A percentile compares a stretch with the other conserved stretches of the same genome.
These are phyloP conservation scores for Hymenoscyphus occultus DNA, from an alignment of 2,329 filamentous ascomycete species.

Conservation along the genomic window DNA sequence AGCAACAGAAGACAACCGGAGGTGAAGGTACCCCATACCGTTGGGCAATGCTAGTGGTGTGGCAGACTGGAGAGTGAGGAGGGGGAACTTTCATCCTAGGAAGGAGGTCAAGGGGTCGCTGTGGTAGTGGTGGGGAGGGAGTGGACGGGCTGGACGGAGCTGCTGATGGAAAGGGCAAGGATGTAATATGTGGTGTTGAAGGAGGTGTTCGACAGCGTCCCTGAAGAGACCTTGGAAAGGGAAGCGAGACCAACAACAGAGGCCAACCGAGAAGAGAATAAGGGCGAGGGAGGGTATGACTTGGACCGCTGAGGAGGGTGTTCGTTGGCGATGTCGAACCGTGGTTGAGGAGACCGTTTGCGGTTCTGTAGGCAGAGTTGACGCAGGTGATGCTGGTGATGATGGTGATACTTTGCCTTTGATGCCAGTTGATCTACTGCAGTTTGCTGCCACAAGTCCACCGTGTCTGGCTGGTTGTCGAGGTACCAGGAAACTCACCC, in stretches of 20 bases:
- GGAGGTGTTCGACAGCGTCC: constrained; percentile 12
- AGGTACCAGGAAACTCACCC: background rate
- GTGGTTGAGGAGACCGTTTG: background rate
- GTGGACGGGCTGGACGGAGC: background rate
- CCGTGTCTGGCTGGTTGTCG: background rate
- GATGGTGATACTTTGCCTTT: background rate
- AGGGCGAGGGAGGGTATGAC: background rate
- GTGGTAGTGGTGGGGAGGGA: background rate
- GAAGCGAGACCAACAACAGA: constrained; percentile 12
- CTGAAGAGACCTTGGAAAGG: constrained; percentile 2
- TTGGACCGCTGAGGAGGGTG: constrained; percentile 2
- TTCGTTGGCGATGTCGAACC: constrained; percentile 11
- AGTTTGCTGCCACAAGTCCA: background rate
- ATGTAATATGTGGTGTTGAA: background rate
- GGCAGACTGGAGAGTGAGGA: background rate
- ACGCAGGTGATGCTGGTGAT: background rate
- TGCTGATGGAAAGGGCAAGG: background rate
- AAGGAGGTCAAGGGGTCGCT: background rate
- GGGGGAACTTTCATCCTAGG: background rate
- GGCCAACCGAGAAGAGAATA: background rate
- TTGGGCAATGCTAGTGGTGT: background rate
- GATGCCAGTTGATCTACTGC: no score
- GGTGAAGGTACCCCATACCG: background rate
- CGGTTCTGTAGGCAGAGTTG: background rate
- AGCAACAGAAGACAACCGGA: background rate